Evolutionary conservation across 2,329 filamentous ascomycete genomes (phyloP).

Genomic region (Aspergillus ochraceus): DNA sequence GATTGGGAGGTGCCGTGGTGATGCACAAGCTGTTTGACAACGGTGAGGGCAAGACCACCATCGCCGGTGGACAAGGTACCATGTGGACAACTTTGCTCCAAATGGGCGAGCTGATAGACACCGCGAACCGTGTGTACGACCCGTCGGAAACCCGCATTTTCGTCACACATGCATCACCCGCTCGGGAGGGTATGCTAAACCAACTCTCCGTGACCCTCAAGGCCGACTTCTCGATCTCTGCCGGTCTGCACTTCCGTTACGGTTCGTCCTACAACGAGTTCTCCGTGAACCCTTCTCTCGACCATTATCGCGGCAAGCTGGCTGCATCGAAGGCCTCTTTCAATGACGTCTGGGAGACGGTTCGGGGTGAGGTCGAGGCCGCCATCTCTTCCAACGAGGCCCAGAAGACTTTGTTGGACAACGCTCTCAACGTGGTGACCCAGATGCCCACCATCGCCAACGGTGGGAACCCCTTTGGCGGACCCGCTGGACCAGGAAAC

Average conservation of each 20-base stretch:
- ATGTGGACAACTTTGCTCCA: constrained; percentile 99
- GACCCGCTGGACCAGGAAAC: constrained; percentile 68
- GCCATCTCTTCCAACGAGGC: constrained; percentile 92
- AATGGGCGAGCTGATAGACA: constrained; percentile 97
- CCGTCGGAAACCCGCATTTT: constrained; percentile 96
- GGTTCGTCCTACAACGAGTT: constrained; percentile 99
- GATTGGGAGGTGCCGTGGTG: constrained; percentile 91
- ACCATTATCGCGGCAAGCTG: constrained; percentile 97
- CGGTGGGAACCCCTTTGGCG: constrained; percentile 94
- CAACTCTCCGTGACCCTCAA: constrained; percentile 97
- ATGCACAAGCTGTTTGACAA: constrained; percentile 99
- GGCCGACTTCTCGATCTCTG: constrained; percentile 96
- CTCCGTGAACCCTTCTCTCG: constrained; percentile 94
- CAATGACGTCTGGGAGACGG: constrained; percentile 99
- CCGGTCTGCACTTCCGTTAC: constrained; percentile 96
- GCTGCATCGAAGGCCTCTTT: constrained; percentile 98
- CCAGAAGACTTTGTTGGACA: constrained; percentile 87
- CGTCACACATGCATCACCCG: constrained; percentile 93
- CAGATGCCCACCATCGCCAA: constrained; percentile 97
- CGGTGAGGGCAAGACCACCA: constrained; percentile 94
- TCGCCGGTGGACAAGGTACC: constrained; percentile 95
- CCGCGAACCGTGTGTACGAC: constrained; percentile 96
- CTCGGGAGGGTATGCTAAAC: constrained; percentile 93
- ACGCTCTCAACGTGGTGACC: constrained; percentile 88
- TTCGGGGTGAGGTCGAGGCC: constrained; percentile 92